Base-by-base conservation (phyloP, 805 yeast species). In the Yamadazyma endophytica region DNA sequence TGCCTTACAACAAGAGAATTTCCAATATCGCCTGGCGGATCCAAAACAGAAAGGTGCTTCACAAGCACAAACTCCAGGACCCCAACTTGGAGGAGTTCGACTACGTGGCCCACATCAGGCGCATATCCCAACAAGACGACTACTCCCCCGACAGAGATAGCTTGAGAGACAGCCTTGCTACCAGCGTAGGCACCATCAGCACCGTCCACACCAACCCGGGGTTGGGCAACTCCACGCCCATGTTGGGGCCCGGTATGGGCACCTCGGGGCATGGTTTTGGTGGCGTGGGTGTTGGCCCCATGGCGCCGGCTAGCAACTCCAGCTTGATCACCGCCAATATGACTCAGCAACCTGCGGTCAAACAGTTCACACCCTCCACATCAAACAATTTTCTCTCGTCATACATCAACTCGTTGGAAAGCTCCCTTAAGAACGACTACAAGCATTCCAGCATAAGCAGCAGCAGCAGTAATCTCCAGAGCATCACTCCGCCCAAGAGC, bases 1-100 rank as follows among this genome's bases (percentile, higher is more conserved):
- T 66, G 29, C 72, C 72, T 6, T 65, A 66, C 42, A 61, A 57
- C 39, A 52, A 61, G 35, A 47, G 72, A 24, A 63, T 66, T 17
- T 49, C 60, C 22, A 66, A 66, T 44, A 55, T 66, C 11, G 70
- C 72, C 6, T 64, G 70, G 70, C 50, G 72, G 33, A 64, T 66
- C 34, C 68, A 66, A 29, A 65, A 61, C 43, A 48, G 47, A 24
- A 64, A 64, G 38, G 15, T 53, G 22, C 12, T 32, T 20, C 12
- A 6, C 6, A 19, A 20, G 7, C 7, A 22, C 11, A n/a, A 22
- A n/a, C 24, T 8, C n/a, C 21, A 45, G 25, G 60, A 54, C 31
- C 58, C 61, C 7, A 51, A 42, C 36, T 40, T 52, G 23, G 69
- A 64, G 28, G 70, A 63, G 27, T 66, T 66, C 40, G 72, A 66